These are phyloP conservation scores for Solanum pennellii DNA, from an alignment of 257 asterid genomes.

Conservation along the genomic window DNA sequence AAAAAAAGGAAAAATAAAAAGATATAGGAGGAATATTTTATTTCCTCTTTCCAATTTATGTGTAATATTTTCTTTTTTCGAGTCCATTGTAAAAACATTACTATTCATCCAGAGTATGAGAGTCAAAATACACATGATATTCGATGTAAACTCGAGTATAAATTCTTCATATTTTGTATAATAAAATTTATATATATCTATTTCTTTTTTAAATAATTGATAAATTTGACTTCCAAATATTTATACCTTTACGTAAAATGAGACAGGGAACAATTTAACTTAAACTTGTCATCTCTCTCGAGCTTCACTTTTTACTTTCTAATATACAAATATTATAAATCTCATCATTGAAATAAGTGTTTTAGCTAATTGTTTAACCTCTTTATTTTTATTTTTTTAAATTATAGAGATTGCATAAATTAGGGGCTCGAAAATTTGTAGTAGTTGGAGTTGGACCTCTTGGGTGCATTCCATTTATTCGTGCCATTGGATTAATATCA, in stretches of 20 bases:
- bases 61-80: neutral
- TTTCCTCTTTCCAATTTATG: neutral
- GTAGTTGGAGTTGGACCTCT: conserved; percentile 43
- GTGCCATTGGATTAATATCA: conserved; percentile 27
- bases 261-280: neutral
- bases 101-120: neutral
- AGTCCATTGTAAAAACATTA: neutral
- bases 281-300: neutral
- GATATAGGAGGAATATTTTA: neutral
- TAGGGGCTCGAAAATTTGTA: conserved; percentile 43
- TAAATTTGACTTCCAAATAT: neutral
- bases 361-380: neutral
- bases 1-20: too few relatives aligned
- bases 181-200: neutral
- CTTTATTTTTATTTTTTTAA: neutral
- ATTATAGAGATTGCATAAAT: conserved; percentile 16
- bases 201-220: neutral
- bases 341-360: neutral
- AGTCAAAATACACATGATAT: neutral
- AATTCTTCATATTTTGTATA: neutral
- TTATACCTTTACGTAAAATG: neutral
- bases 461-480: conserved; percentile 45
- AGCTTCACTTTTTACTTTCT: neutral
- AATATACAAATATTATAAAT: neutral
- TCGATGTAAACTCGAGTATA: neutral